phyloP scores from a whole-genome alignment of 1,139 yeast species.

The Kurtzmaniella quercitrusa region DNA sequence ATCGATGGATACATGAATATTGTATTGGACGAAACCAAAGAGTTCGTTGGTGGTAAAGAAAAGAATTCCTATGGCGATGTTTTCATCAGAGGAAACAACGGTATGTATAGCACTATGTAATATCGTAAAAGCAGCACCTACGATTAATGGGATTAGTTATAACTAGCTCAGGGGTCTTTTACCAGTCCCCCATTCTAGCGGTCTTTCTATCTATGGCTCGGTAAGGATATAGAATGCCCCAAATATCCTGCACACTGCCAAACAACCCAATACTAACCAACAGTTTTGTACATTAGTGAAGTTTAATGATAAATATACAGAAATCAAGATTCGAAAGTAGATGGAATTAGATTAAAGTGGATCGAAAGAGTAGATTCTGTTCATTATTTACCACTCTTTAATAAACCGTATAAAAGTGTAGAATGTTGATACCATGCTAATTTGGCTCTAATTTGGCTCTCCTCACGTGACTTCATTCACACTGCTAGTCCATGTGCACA shows the following conservation, averaged over 20 bases:
- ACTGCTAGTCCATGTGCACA: background rate
- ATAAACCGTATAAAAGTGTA: no score
- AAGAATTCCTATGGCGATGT: conserved; percentile 74
- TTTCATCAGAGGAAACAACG: conserved; percentile 91
- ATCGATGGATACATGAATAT: conserved; percentile 98
- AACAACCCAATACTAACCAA: conserved; percentile 21
- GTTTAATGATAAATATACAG: conserved; percentile 15
- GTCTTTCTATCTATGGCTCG: no score
- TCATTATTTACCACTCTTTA: no score
- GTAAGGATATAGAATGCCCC: no score
- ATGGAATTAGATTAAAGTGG: no score
- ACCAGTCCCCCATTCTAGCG: no score
- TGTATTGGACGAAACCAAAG: conserved; percentile 74
- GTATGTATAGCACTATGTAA: conserved; percentile 57
- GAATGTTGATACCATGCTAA: no score
- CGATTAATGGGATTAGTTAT: no score
- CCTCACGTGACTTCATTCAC: background rate
- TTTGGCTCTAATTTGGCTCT: background rate
- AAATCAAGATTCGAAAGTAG: no score
- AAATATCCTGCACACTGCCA: background rate
- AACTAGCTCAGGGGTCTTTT: no score
- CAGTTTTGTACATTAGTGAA: conserved; percentile 47
- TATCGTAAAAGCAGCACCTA: no score
- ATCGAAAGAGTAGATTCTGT: no score
- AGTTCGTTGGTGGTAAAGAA: conserved; percentile 52